phyloP scores from a whole-genome alignment of 2,329 filamentous ascomycete species.

The Drechslerella stenobrocha region DNA sequence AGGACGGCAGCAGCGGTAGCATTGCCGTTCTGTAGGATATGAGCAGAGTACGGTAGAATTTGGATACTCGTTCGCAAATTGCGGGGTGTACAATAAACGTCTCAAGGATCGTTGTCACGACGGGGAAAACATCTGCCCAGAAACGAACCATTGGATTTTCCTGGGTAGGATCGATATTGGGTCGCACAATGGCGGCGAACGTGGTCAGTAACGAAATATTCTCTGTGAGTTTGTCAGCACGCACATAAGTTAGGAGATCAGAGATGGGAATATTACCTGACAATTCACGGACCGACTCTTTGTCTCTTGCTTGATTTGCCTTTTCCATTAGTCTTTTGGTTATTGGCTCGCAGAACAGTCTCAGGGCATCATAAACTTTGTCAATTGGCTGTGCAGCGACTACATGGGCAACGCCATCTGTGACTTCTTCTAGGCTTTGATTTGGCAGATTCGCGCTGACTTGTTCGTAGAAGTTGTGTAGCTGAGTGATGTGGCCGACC shows the following conservation, averaged over 20 bases:
- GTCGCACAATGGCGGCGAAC: slow-evolving; percentile 77
- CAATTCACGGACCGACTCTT: slow-evolving; percentile 80
- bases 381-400: slow-evolving; percentile 80
- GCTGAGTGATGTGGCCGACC: slow-evolving; percentile 76
- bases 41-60: slow-evolving; percentile 96
- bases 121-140: slow-evolving; percentile 89
- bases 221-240: slow-evolving; percentile 61
- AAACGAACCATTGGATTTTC: slow-evolving; percentile 93
- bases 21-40: slow-evolving; percentile 92
- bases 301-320: slow-evolving; percentile 80
- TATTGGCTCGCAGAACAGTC: slow-evolving; percentile 90
- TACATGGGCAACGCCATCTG: slow-evolving; percentile 90
- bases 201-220: slow-evolving; percentile 89
- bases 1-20: slow-evolving; percentile 76
- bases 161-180: slow-evolving; percentile 70
- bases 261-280: slow-evolving; percentile 65
- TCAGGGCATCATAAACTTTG: slow-evolving; percentile 81
- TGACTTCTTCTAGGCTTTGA: slow-evolving; percentile 90
- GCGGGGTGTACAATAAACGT: slow-evolving; percentile 84
- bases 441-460: slow-evolving; percentile 83
- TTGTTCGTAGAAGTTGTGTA: slow-evolving; percentile 90
- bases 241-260: not conserved
- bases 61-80: slow-evolving; percentile 88
- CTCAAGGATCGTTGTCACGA: slow-evolving; percentile 81
- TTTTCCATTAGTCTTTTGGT: slow-evolving; percentile 81